phyloP scores from a whole-genome alignment of 495 filamentous ascomycete genomes.

The Mycothermus thermophilus region DNA sequence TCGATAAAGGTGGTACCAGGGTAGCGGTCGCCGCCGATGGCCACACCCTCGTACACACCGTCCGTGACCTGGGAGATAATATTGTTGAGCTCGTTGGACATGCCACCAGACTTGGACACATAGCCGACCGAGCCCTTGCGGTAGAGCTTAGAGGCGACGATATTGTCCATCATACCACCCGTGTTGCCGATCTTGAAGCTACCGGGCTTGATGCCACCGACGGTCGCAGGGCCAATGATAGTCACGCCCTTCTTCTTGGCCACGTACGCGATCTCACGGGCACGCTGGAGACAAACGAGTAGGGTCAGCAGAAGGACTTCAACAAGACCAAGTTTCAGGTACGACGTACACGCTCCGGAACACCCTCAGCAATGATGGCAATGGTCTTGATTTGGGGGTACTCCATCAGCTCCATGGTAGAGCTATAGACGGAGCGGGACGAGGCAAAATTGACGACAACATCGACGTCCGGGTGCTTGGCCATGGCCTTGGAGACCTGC shows the following conservation, averaged over 20 bases:
- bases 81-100: constrained; percentile 99
- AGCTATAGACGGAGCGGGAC: constrained; percentile 93
- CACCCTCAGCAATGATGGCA: constrained; percentile 98
- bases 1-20: constrained; percentile 99
- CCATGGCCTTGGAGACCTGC: constrained; percentile 80
- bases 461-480: constrained; percentile 95
- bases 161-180: constrained; percentile 99
- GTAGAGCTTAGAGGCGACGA: constrained; percentile 99
- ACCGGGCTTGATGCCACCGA: constrained; percentile 98
- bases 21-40: constrained; percentile 97
- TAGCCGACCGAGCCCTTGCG: constrained; percentile 96
- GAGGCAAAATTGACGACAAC: constrained; percentile 98
- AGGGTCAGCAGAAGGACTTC: too few relatives aligned
- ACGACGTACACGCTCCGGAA: constrained; percentile 77
- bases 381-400: constrained; percentile 94
- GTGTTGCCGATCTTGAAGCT: constrained; percentile 99
- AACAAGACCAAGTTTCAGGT: too few relatives aligned
- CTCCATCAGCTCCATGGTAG: constrained; percentile 97
- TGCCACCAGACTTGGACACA: constrained; percentile 99
- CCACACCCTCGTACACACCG: constrained; percentile 97
- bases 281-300: constrained; percentile 42
- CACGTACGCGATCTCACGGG: constrained; percentile 90
- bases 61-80: constrained; percentile 91
- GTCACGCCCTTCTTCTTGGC: constrained; percentile 97
- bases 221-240: constrained; percentile 95